Base-by-base conservation (phyloP, 768 basidiomycete genomes). In the Cytidiella melzeri region DNA sequence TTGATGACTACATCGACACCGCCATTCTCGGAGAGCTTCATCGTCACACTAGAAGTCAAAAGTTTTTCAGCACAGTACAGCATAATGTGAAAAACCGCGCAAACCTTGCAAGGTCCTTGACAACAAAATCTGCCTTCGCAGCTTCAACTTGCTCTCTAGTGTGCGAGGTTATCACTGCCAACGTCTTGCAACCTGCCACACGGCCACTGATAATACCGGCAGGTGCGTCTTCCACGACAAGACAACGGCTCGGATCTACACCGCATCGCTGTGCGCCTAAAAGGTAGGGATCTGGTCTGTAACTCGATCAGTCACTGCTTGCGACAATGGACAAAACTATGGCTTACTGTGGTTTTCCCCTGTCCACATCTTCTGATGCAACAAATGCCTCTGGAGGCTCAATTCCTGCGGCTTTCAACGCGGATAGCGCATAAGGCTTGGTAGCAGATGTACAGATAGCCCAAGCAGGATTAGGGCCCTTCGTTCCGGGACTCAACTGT, bases 151-250 rank as follows among this genome's bases (percentile, higher is more conserved):
- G 78, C 50, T 81, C 78, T 44, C 79, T 72, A 21, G 74, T 73
- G 64, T 95, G 92, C 4, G 84, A 82, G 1, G 94, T 97, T 51
- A 90, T 72, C 24, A 96, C 68, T 1, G 80, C 95, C 42, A 97
- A 71, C 0, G 90, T 92, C 61, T 77, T 87, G 64, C 87, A 84
- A 12, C 95, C 93, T 4, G 92, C 89, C 0, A 83, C 77, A 40
- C 78, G 71, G 10, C 92, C 92, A 51, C 91, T 87, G 36, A 70
- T 71, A 57, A 97, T 73, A 18, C 93, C 94, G 13, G 80, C 80
- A 1, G 92, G 92, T 2, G 94, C 90, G 67, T 97, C 95, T 63
- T 95, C 92, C 26, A 97, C 77, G 13, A 96, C 94, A 41, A 95
- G 72, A 80, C 86, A 90, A 46, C 79, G 77, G 48, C 72, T 66